A percentile compares a stretch with the other conserved stretches of the same genome.
Evolutionary conservation across 805 yeast genomes (phyloP).

Genomic region (Starmerella powellii): DNA sequence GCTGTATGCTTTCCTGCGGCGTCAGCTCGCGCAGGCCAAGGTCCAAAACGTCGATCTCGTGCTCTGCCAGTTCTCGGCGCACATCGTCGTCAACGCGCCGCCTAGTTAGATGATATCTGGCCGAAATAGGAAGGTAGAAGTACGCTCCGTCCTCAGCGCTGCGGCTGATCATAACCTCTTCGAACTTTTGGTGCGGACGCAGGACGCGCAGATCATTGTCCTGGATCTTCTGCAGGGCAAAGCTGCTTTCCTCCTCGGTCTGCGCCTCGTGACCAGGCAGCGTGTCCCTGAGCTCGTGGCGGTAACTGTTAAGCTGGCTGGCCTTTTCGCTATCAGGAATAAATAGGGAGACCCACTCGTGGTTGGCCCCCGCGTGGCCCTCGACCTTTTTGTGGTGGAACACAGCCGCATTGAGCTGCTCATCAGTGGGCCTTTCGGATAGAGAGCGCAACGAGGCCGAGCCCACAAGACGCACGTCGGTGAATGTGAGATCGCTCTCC

Average conservation of each 20-base stretch:
- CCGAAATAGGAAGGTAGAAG: constrained; percentile 63
- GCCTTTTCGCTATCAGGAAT: constrained; percentile 38
- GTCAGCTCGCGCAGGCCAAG: constrained; percentile 60
- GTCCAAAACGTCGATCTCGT: constrained; percentile 50
- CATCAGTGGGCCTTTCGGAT: constrained; percentile 16
- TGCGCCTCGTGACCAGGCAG: constrained; percentile 22
- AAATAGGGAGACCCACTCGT: constrained; percentile 68
- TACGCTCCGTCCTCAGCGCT: constrained; percentile 44
- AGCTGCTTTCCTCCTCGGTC: constrained; percentile 28
- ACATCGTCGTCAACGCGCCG: constrained; percentile 55
- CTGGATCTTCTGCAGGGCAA: constrained; percentile 50
- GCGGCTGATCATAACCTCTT: constrained; percentile 60
- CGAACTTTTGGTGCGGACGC: constrained; percentile 32
- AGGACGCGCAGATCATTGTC: constrained; percentile 55
- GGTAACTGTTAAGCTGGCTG: constrained; percentile 31
- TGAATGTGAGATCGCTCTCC: constrained; percentile 65
- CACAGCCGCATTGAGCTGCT: constrained; percentile 36
- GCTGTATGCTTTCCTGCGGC: constrained; percentile 49
- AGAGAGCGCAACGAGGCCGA: constrained; percentile 33
- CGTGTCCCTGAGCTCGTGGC: constrained; percentile 36
- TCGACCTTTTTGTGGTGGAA: constrained; percentile 41
- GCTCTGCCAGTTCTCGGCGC: constrained; percentile 41
- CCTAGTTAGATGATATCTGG: constrained; percentile 70
- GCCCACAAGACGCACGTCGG: constrained; percentile 32
- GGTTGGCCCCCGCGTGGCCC: constrained; percentile 27